Percentiles rank a stretch among this genome's conserved stretches.
Conservation (phyloP, 306 rosid genomes). For the Vachellia pachyceras region DNA sequence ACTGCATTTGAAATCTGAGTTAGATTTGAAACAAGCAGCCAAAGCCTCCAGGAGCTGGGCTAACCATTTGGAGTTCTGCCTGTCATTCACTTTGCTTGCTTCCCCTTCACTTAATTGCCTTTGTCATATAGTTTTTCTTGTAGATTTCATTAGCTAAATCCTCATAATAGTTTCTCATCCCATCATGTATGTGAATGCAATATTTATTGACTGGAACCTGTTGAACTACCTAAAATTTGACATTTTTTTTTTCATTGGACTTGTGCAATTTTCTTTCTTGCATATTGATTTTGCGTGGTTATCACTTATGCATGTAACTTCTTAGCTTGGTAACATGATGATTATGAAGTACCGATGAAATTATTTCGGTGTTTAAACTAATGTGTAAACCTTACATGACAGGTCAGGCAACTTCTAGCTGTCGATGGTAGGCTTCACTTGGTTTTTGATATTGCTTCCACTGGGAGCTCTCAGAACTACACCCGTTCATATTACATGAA, state of each 20-base stretch:
- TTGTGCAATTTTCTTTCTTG: neutral
- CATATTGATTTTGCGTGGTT: neutral
- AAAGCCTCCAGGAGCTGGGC: neutral
- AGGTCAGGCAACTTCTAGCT: conserved; percentile 82
- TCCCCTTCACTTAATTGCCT: neutral
- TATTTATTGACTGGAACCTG: neutral
- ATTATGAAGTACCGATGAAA: neutral
- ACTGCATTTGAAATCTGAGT: too few relatives aligned
- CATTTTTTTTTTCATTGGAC: neutral
- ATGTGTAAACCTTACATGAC: conserved; percentile 44
- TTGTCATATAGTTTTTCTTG: neutral
- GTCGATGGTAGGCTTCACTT: conserved; percentile 87
- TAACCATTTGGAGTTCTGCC: neutral
- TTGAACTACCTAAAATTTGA: neutral
- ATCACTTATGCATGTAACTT: neutral
- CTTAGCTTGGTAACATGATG: neutral
- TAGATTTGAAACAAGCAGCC: neutral
- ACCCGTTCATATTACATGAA: conserved; percentile 90
- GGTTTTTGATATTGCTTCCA: conserved; percentile 73
- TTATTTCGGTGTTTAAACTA: conserved; percentile 26
- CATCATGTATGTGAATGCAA: neutral
- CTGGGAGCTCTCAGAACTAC: conserved; percentile 76
- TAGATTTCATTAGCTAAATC: neutral
- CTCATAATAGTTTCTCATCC: neutral
- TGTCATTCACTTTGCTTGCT: conserved; percentile 17